Evolutionary conservation across 305 asterid genomes (phyloP).

Genomic region (Solanum aculeatissimum): DNA sequence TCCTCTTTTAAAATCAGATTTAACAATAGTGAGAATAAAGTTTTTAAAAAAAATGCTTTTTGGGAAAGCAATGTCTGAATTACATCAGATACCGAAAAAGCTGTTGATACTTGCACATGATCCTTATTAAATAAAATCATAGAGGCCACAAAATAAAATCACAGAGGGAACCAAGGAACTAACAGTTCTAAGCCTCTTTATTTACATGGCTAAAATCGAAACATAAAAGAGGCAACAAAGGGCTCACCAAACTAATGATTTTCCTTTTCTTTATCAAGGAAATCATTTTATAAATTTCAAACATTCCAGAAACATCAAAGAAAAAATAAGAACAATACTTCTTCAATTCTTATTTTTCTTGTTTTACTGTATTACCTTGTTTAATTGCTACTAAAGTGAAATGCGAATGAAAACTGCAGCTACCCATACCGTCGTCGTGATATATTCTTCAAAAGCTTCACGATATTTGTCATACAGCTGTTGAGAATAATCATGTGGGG

Average conservation of each 20-base stretch:
- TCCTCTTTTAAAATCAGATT: not conserved
- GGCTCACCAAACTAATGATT: not conserved
- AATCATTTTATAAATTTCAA: not conserved
- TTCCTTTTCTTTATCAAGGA: not conserved
- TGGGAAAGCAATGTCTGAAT: not conserved
- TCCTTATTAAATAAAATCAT: not conserved
- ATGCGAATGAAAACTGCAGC: not conserved
- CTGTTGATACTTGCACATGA: not conserved
- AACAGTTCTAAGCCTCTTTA: not conserved
- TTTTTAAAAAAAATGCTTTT: not conserved
- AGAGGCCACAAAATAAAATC: not conserved
- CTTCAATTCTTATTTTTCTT: not conserved
- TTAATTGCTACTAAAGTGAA: not conserved
- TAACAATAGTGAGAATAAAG: not conserved
- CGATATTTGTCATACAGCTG: conserved; percentile 65
- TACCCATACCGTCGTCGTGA: conserved; percentile 37
- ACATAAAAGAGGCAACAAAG: not conserved
- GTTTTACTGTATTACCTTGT: not conserved
- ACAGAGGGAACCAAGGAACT: not conserved
- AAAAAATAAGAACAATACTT: not conserved
- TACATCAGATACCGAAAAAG: not conserved
- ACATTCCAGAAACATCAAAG: not conserved
- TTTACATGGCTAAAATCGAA: not conserved
- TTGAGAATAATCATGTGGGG: conserved; percentile 84
- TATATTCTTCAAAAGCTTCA: conserved; percentile 64